Conservation (phyloP, 108 stramenopile species). For the Stephanodiscus minutulus region DNA sequence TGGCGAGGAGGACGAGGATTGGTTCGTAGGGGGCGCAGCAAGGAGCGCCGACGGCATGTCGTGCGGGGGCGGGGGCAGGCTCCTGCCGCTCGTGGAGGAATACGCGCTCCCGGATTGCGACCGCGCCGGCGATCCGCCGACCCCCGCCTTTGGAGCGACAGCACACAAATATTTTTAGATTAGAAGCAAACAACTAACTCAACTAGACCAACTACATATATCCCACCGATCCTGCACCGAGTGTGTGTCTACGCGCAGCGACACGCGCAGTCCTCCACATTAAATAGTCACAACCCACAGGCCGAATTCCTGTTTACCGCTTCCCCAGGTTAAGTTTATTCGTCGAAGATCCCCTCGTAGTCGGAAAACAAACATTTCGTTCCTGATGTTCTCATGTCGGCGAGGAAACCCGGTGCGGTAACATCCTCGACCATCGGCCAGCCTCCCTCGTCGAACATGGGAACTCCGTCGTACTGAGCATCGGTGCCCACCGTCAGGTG, state of each 20-base stretch:
- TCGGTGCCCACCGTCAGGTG: slow-evolving; percentile 39
- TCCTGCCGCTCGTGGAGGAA: slow-evolving; percentile 51
- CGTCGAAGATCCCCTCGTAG: neutral
- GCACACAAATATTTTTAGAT: too few relatives aligned
- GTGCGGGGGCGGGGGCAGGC: slow-evolving; percentile 1
- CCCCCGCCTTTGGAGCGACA: too few relatives aligned
- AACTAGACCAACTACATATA: too few relatives aligned
- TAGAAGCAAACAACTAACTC: too few relatives aligned
- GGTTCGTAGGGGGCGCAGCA: slow-evolving; percentile 47
- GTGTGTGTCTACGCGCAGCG: too few relatives aligned
- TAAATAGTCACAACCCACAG: too few relatives aligned
- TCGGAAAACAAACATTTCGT: slow-evolving; percentile 11
- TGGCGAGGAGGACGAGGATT: slow-evolving; percentile 48
- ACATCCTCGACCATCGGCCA: slow-evolving; percentile 64
- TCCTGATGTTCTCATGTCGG: slow-evolving; percentile 19
- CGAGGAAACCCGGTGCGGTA: slow-evolving; percentile 15
- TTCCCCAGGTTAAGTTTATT: neutral
- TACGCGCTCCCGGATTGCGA: slow-evolving; percentile 13
- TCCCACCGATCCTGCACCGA: too few relatives aligned
- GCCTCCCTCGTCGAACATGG: slow-evolving; percentile 86
- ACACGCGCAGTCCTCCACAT: too few relatives aligned
- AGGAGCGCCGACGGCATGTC: too few relatives aligned
- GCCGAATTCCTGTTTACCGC: neutral
- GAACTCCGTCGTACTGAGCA: slow-evolving; percentile 67
- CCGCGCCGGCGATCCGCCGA: slow-evolving; percentile 3